These are phyloP conservation scores for Plasmodium gallinaceum DNA, from an alignment of 169 alveolate species.

Conservation along the genomic window DNA sequence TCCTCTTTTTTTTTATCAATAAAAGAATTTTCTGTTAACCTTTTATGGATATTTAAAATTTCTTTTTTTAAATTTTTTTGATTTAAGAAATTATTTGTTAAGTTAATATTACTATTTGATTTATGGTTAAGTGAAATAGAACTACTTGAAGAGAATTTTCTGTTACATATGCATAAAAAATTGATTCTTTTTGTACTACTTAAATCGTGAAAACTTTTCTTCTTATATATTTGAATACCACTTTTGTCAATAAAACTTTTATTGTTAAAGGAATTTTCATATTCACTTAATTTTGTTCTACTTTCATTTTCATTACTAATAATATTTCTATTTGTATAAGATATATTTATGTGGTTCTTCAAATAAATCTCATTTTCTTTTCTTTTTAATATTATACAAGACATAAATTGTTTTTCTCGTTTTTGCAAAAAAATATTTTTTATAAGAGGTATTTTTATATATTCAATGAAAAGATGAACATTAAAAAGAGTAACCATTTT, in stretches of 20 bases:
- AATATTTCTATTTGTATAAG: not conserved
- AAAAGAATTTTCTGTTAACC: conserved; percentile 57
- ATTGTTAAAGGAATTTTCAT: not conserved
- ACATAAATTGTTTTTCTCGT: not conserved
- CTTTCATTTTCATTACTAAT: not conserved
- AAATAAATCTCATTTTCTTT: not conserved
- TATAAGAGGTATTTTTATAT: conserved; percentile 3
- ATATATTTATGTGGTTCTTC: not conserved
- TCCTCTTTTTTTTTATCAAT: conserved; percentile 68
- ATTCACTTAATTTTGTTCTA: not conserved
- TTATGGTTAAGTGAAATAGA: too few species aligned
- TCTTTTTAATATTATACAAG: conserved; percentile 2
- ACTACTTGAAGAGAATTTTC: too few species aligned
- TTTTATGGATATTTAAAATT: conserved; percentile 60
- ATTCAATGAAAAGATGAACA: conserved; percentile 10
- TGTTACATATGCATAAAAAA: too few species aligned
- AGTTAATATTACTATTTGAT: conserved; percentile 13
- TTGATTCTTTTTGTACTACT: too few species aligned
- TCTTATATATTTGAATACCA: not conserved
- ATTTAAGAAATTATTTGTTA: conserved; percentile 41
- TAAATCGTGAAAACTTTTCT: too few species aligned
- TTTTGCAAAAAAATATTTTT: conserved; percentile 7
- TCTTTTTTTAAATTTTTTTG: conserved; percentile 37
- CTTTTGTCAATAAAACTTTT: not conserved
- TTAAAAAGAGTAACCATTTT: conserved; percentile 25